Conservation (phyloP, 768 basidiomycete species). For the Pisolithus albus region DNA sequence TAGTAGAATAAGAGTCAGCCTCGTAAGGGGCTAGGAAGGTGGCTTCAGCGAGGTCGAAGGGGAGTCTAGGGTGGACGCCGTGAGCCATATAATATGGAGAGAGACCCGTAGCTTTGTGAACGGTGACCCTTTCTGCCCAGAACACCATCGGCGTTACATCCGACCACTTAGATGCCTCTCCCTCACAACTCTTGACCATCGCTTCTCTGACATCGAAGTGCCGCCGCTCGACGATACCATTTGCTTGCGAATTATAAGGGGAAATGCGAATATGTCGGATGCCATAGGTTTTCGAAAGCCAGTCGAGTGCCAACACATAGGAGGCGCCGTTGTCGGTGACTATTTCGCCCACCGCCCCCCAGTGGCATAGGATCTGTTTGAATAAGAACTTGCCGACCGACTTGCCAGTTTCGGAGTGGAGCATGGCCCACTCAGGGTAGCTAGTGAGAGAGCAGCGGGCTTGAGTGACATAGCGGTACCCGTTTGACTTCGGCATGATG, state of each 20-base stretch:
- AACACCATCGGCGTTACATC: constrained; percentile 11
- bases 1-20: constrained; percentile 6
- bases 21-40: constrained; percentile 25
- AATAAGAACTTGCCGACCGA: constrained; percentile 12
- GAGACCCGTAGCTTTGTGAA: constrained; percentile 16
- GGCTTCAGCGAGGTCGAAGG: constrained; percentile 27
- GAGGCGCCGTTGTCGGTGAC: neutral
- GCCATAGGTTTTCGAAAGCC: no score
- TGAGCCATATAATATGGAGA: constrained; percentile 19
- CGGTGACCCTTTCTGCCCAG: constrained; percentile 20
- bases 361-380: constrained; percentile 13
- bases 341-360: neutral
- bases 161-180: no score
- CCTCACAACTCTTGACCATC: no score
- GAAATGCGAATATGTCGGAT: no score
- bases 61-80: constrained; percentile 13
- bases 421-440: constrained; percentile 25
- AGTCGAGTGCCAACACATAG: neutral
- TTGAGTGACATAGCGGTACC: constrained; percentile 15
- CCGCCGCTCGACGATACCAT: no score
- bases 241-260: no score
- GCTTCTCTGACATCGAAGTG: no score
- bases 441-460: neutral
- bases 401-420: constrained; percentile 13
- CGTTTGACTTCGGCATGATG: neutral